Conservation (phyloP, 2,329 filamentous ascomycete species). For the Colletotrichum sp. region DNA sequence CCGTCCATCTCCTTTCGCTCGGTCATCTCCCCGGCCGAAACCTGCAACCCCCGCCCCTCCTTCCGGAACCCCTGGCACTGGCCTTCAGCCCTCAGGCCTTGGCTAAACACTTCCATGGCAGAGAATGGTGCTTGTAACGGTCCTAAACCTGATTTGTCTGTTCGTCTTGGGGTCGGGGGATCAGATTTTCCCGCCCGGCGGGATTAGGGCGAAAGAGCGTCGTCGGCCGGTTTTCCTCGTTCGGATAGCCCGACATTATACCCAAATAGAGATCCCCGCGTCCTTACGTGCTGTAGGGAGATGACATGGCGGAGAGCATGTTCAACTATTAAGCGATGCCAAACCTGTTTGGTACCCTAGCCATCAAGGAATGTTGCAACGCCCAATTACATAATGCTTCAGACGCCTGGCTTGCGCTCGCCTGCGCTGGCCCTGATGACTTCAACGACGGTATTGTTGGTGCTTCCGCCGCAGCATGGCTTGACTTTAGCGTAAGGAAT, state of each 20-base stretch:
- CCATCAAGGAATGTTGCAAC: not conserved
- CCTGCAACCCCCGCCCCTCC: not conserved
- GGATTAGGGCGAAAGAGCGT: not conserved
- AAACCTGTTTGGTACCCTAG: not conserved
- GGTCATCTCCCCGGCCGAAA: slow-evolving; percentile 2
- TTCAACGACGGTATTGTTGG: not conserved
- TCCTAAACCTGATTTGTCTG: not conserved
- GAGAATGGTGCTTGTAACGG: not conserved
- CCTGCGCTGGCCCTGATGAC: not conserved
- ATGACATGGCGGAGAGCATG: not conserved
- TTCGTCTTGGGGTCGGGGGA: not conserved
- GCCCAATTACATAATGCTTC: not conserved
- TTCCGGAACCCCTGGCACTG: not conserved
- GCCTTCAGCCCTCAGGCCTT: not conserved
- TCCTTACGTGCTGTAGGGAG: not conserved
- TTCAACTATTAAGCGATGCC: not conserved
- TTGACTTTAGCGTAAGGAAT: not conserved
- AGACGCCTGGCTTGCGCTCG: not conserved
- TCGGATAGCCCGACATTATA: not conserved
- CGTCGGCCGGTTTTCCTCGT: not conserved
- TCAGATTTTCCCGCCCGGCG: not conserved
- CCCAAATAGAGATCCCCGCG: not conserved
- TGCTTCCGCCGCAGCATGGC: not conserved
- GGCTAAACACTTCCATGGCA: not conserved
- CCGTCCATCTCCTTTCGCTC: not conserved